Evolutionary conservation across 805 yeast species (phyloP), one percentile per base, ranked within the genome.

Genomic region (Helenozyma rhizophorensis): DNA sequence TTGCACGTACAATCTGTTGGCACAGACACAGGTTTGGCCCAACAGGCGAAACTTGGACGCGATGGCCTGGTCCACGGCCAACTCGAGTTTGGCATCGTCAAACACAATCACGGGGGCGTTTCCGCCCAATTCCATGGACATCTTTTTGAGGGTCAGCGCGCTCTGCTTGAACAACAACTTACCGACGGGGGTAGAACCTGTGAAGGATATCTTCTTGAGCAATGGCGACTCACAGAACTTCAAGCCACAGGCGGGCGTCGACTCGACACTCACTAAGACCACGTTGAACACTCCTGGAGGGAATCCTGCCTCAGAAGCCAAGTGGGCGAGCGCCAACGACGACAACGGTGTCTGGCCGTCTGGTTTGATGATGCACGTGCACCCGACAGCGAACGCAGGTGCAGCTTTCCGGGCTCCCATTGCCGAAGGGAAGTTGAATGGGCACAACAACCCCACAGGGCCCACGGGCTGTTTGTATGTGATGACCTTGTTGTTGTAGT

Each of bases 21-120:
- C 87, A 54, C 88, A 81, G 25, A 82, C 82, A 60, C 94, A 84
- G 4, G 89, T 82, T 59, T 83, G 93, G 40, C 93, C 93, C 26
- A 81, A 71, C 17, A 82, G 80, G 53, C 93, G 71, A 60, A 82
- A 79, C 56, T 83, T 84, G 41, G 79, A 72, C 7, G 72, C 76
- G 37, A 82, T 54, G 2, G 84, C 74, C 25, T 78, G 84, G n/a
- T 68, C 70, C 11, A 82, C 76, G 0, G 90, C 90, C 25, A 63
- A 59, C 37, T 76, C 81, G 14, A 83, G 45, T 40, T 80, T 76
- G 9, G 86, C 87, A 51, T 82, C 89, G 33, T 79, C 78, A 54
- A 83, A 83, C 3, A 83, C 79, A 35, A 83, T 72, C 45, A 82
- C 75, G 4, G 93, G 89, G 12, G 90, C 87, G 56, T 83, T 83